Evolutionary conservation across 345 rosid species (phyloP).

Genomic region (Pseudoturritis turrita): DNA sequence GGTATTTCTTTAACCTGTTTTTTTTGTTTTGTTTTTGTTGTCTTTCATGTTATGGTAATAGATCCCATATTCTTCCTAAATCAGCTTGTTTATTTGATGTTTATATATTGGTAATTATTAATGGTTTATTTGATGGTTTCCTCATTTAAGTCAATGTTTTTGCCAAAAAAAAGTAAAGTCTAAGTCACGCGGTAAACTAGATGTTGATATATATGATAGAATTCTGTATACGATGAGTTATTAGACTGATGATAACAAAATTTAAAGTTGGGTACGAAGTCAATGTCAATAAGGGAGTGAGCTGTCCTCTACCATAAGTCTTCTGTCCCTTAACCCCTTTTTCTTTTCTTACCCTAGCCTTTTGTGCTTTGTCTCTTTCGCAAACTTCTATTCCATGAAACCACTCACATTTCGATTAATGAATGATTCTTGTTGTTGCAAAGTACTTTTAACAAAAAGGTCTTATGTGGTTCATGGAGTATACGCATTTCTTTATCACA

Average conservation of each 20-base stretch:
- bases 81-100: no score
- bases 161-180: conserved; percentile 1
- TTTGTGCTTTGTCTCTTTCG: conserved; percentile 28
- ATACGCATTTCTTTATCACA: background rate
- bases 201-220: conserved; percentile 24
- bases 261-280: conserved; percentile 27
- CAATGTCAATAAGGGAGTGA: conserved; percentile 29
- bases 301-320: conserved; percentile 33
- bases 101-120: background rate
- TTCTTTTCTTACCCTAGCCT: conserved; percentile 14
- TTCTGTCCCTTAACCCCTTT: conserved; percentile 1
- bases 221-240: background rate
- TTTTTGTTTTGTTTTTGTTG: no score
- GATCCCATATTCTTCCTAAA: no score
- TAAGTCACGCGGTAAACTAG: background rate
- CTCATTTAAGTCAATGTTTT: background rate
- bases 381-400: conserved; percentile 8
- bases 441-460: conserved; percentile 3
- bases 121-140: background rate
- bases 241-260: conserved; percentile 8
- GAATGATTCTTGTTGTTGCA: background rate
- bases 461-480: conserved; percentile 1
- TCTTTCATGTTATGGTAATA: no score
- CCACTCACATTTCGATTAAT: conserved; percentile 4
- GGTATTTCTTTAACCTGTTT: no score